Evolutionary conservation across 805 yeast genomes (phyloP), one percentile per base, ranked within the genome.

Genomic region (Monosporozyma yasuniensis): DNA sequence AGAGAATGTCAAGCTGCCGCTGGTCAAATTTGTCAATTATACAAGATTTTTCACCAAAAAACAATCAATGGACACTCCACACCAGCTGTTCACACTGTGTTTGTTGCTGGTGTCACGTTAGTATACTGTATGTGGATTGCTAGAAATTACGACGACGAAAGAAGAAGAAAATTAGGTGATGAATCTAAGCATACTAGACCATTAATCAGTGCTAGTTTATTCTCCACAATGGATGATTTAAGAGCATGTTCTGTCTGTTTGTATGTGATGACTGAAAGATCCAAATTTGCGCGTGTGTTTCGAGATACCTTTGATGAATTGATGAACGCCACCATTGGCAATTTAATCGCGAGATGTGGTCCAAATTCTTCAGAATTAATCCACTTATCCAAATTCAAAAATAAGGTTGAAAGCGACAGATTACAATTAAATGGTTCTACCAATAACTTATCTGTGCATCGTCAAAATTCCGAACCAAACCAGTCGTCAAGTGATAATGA

Each of bases 1-100:
- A 71, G 75, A 47, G 84, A 81, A 61, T 81, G 87, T 61, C 86
- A 81, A 59, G 82, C 83, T 2, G 85, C 84, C 22, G 84, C 86
- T 1, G 87, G 86, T 25, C 83, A 80, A 60, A 77, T 81, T 38
- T 80, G 86, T 59, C 84, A 78, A 54, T 67, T 80, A 23, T 78
- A 80, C 60, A 79, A 80, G 54, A 79, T 76, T 12, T 80, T 79
- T 60, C 84, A 79, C 62, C 81, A 80, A 57, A 78, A 75, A 56
- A 79, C 84, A 0, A 78, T 77, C 2, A 69, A 71, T 48, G 86
- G 86, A 2, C 84, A 79, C 58, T 79, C 85, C 0, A 80, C 83
- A 0, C 74, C 83, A 30, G 81, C 84, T 12, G 79, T 81, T 41
- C 86, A 81, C 58, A 79, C 84, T 0, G 80, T 78, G 10, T 81